Percentiles rank a stretch among this genome's conserved stretches.
Evolutionary conservation across 257 asterid species (phyloP).

Genomic region (Capsicum rhomboideum): DNA sequence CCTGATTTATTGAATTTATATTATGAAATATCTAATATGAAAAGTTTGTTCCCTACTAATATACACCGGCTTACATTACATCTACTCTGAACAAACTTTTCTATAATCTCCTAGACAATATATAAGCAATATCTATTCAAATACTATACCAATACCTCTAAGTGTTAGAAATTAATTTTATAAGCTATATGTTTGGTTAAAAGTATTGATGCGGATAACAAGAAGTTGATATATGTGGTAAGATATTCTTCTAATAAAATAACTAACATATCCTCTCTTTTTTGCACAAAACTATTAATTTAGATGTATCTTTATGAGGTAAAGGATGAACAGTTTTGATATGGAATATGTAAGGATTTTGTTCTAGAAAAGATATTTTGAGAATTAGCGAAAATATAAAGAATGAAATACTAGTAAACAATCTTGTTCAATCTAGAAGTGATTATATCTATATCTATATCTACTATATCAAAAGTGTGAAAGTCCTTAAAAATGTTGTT

Average conservation of each 20-base stretch:
- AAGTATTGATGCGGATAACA: not conserved
- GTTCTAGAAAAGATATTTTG: not conserved
- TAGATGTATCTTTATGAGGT: not conserved
- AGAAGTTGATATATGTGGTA: not conserved
- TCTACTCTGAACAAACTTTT: not conserved
- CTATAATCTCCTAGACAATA: not conserved
- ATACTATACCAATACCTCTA: no score
- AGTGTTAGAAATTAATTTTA: not conserved
- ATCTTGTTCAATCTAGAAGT: no score
- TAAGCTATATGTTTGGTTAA: not conserved
- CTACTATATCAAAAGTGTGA: no score
- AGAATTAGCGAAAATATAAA: not conserved
- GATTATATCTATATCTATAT: no score
- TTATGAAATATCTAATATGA: no score
- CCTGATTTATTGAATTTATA: no score
- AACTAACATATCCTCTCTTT: not conserved
- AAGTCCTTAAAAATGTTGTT: no score
- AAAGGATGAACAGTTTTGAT: not conserved
- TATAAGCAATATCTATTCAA: not conserved
- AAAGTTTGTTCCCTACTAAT: not conserved
- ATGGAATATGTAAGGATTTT: not conserved
- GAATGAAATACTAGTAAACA: not conserved
- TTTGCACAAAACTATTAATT: not conserved
- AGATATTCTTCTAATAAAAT: not conserved
- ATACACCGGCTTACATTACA: not conserved